Base-by-base conservation (phyloP, 129 eudicot genomes). In the Flaveria bidentis region DNA sequence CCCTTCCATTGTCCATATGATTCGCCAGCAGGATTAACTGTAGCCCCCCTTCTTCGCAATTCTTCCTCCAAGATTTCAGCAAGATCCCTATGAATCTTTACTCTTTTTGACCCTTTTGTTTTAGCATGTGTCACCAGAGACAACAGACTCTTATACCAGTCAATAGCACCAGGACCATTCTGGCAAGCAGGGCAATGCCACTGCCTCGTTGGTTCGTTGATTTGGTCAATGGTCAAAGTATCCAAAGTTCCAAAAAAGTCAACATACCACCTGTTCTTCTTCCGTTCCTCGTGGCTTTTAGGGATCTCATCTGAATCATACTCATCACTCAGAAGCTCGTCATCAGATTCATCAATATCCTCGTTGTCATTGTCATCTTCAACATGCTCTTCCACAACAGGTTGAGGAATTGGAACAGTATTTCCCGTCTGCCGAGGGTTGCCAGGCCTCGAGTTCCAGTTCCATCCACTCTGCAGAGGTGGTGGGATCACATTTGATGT, bases 151-250 rank as follows among this genome's bases (percentile, higher is more conserved):
- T 66, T 36, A 28, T 66, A 66, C 71, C 50, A 66, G 41, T 17
- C 72, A 41, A 67, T 45, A 33, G 55, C 51, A 42, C 72, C 72
- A 44, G 56, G 73, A 69, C 73, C 73, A 23, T 69, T 47, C 13
- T 47, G 18, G 23, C 73, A 69, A 44, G 73, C 57, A 1, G 73
- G 73, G 18, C 73, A 69, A 69, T 69, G 73, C 73, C 73, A 69
- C 73, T 45, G 56, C 39, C 73, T 46, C 1, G 56, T 18, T 14
- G 57, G 41, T 46, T 69, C 57, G 2, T 69, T 69, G 56, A 69
- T 69, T 45, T 69, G 73, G n/a, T 69, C 73, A 22, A 44, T 7
- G 17, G 73, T 69, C 73, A 69, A 13, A 22, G 55, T 23, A 69
- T 69, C 73, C 39, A 69, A 69, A 45, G 56, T 69, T 13, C 9